Evolutionary conservation across 306 rosid species (phyloP).

Genomic region (Medicago lupulina): DNA sequence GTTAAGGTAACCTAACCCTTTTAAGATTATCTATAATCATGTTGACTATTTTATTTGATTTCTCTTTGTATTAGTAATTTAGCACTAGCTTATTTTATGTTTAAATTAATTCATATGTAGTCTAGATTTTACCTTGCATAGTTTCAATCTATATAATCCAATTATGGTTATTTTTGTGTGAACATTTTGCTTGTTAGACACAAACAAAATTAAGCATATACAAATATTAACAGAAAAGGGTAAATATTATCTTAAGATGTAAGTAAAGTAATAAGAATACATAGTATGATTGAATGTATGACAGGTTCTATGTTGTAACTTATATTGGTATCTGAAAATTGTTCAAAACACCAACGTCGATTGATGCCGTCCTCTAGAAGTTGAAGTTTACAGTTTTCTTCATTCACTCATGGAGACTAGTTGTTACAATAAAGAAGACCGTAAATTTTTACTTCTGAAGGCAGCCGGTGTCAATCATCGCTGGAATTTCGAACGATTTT

Average conservation of each 20-base stretch:
- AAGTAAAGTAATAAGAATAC: too few relatives aligned
- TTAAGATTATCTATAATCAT: neutral
- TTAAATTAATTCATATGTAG: neutral
- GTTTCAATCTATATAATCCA: neutral
- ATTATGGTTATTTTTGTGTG: too few relatives aligned
- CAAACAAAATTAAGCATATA: too few relatives aligned
- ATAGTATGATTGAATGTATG: too few relatives aligned
- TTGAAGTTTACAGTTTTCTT: neutral
- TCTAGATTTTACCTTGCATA: neutral
- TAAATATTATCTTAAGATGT: too few relatives aligned
- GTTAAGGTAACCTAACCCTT: slow-evolving; percentile 60
- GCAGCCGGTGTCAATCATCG: neutral
- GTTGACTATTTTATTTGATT: neutral
- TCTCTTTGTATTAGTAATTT: neutral
- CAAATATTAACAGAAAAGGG: too few relatives aligned
- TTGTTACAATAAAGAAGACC: neutral
- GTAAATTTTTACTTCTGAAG: neutral
- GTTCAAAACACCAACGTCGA: too few relatives aligned
- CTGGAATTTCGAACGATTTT: neutral
- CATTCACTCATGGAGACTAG: neutral
- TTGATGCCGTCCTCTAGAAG: neutral
- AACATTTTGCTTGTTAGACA: too few relatives aligned
- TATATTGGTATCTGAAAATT: too few relatives aligned
- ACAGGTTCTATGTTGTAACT: too few relatives aligned
- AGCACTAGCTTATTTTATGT: neutral